Evolutionary conservation across 2,329 filamentous ascomycete genomes (phyloP), one percentile per base, ranked within the genome.

Genomic region (Alternaria consortialis): DNA sequence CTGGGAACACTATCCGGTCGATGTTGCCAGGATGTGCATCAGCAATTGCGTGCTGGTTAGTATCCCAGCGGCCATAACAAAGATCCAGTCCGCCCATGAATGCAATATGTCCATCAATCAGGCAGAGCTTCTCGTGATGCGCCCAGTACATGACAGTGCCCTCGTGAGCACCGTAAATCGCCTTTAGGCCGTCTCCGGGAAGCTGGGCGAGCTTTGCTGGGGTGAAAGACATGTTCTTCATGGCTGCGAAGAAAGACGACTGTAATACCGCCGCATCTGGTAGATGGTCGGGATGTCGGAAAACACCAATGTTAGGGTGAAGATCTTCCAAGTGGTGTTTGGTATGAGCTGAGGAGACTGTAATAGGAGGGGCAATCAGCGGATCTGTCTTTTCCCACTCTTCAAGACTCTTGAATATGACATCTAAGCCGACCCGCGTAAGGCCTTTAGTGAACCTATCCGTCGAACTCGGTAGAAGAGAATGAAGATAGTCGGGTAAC

Each of bases 61-160:
- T 96, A 71, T 97, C 93, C 76, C 91, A 97, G 73, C 93, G 86
- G 36, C 93, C 93, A 71, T 93, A 97, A 75, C 79, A 97, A 71
- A 97, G 84, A 79, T 97, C 93, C 1, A 97, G 82, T 20, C 93
- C 94, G 51, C 93, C 93, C 93, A 97, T 97, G 75, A 97, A 97
- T 2, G 90, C 93, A 57, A 90, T 83, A 9, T 84, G 84, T n/a
- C 90, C 87, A 75, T 97, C 93, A 15, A 97, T 81, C 2, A 97
- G 76, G 68, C 92, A 92, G 1, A 97, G 85, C 79, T 97, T 97
- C 80, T 97, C 93, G 70, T 97, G 93, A 71, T 97, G 93, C 3
- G 93, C 92, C 93, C 93, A 97, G 79, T 92, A 97, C 1, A 97
- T 81, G 11, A 97, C 90, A 1, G 93, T 87, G 67, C 91, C 93